phyloP scores from a whole-genome alignment of 2,329 filamentous ascomycete species.

The Mariannaea sp. region DNA sequence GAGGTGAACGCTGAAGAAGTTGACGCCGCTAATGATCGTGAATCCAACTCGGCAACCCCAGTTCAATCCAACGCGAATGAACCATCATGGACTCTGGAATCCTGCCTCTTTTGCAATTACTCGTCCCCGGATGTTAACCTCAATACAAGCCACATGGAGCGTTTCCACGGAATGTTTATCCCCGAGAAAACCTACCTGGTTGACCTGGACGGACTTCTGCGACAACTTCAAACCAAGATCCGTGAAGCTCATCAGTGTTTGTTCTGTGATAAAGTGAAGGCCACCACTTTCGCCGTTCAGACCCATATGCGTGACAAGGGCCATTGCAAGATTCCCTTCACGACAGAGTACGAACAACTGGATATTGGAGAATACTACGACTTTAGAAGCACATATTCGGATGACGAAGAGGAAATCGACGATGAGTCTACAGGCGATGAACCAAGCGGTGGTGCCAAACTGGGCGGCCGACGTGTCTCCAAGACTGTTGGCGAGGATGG shows the following conservation, averaged over 20 bases:
- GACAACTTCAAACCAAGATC: conserved; percentile 79
- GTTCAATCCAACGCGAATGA: conserved; percentile 41
- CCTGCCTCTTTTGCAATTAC: conserved; percentile 92
- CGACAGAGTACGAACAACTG: conserved; percentile 85
- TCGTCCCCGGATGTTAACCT: conserved; percentile 75
- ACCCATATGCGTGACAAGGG: conserved; percentile 98
- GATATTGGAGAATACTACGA: conserved; percentile 97
- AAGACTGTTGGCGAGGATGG: conserved; percentile 58
- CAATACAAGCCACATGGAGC: conserved; percentile 87
- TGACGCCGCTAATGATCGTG: conserved; percentile 45
- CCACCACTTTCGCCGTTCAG: conserved; percentile 78
- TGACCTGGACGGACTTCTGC: conserved; percentile 79
- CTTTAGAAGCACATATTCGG: conserved; percentile 93
- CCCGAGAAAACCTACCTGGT: conserved; percentile 85
- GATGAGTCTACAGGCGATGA: conserved; percentile 50
- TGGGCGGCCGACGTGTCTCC: conserved; percentile 63
- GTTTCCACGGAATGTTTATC: conserved; percentile 93
- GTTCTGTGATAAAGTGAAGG: conserved; percentile 82
- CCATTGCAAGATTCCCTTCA: conserved; percentile 96
- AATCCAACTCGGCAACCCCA: conserved; percentile 50
- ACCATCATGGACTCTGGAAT: conserved; percentile 51
- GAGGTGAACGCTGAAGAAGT: conserved; percentile 52
- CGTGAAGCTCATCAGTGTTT: conserved; percentile 82
- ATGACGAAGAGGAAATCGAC: conserved; percentile 69
- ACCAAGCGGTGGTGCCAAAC: conserved; percentile 66